A percentile compares a stretch with the other conserved stretches of the same genome.
These are phyloP conservation scores for Cladosporium austrohemisphaericum DNA, from an alignment of 2,329 filamentous ascomycete species.

Conservation along the genomic window DNA sequence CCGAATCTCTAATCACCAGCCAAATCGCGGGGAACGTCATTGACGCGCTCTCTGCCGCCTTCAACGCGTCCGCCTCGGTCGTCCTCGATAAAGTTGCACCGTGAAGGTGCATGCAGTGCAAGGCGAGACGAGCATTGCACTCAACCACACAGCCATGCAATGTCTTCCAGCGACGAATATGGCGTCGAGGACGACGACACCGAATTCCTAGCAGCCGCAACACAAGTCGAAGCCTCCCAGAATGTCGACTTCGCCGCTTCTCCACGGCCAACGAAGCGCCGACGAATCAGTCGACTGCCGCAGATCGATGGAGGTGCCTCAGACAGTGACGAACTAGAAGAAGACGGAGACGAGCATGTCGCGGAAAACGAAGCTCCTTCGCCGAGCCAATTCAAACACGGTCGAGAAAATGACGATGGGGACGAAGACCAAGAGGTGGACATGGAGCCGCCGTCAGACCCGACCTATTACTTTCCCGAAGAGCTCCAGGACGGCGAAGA, in stretches of 20 bases:
- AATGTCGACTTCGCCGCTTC: slow-evolving; percentile 30
- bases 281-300: slow-evolving; percentile 21
- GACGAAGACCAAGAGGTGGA: slow-evolving; percentile 13
- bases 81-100: not conserved
- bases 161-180: slow-evolving; percentile 33
- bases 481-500: slow-evolving; percentile 22
- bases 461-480: slow-evolving; percentile 26
- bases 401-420: slow-evolving; percentile 8
- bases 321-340: slow-evolving; percentile 19
- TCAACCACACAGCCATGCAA: slow-evolving; percentile 16
- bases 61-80: too few relatives aligned
- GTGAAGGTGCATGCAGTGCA: too few relatives aligned
- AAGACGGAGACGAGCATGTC: slow-evolving; percentile 14
- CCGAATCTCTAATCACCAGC: not conserved
- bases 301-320: slow-evolving; percentile 26
- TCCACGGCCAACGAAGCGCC: slow-evolving; percentile 31
- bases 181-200: slow-evolving; percentile 33
- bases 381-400: slow-evolving; percentile 8
- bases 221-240: slow-evolving; percentile 30
- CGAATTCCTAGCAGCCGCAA: slow-evolving; percentile 30
- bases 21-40: not conserved
- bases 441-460: slow-evolving; percentile 19
- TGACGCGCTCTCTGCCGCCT: too few relatives aligned
- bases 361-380: slow-evolving; percentile 4
- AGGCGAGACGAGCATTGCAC: too few relatives aligned